Evolutionary conservation across 805 yeast species (phyloP), one percentile per base, ranked within the genome.

Genomic region (Suhomyces pyralidae): DNA sequence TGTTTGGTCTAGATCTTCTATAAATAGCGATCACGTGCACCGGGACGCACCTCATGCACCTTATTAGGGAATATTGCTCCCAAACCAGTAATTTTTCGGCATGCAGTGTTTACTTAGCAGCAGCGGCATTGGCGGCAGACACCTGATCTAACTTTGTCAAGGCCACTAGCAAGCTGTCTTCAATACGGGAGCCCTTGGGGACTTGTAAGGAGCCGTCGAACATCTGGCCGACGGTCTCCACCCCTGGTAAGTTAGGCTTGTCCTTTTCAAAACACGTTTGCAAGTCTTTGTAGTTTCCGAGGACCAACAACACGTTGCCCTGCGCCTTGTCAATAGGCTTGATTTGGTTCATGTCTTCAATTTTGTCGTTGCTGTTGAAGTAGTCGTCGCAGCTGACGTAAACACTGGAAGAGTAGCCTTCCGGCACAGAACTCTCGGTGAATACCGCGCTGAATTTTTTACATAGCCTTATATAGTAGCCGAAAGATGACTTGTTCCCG

Each of bases 391-490:
- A 77, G 53, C 84, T 81, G 24, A 84, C 80, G 68, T 80, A 87
- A 1, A 86, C 63, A 2, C 90, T 79, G 58, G 81, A 82, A 0
- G 86, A 76, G 65, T 91, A 91, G 0, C 96, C 96, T 2, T 70
- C 68, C 2, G 82, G 78, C 52, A 76, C 77, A 2, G 85, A 74
- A 46, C 88, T 78, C 61, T 88, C 88, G 14, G 94, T 85, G 68
- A 89, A 91, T 0, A 91, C 67, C 5, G 83, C 71, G 42, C 83
- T 79, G 61, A 90, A 83, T 5, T 73, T 63, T 50, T 76, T 74
- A 2, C 88, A 89, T 9, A 86, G 70, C 52, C 97, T 73, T 1
- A 91, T 92, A 52, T 79, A 81, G 65, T 86, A 91, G 0, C 96
- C 96, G 63, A 81, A 85, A 5, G 86, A 74, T 1, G 82, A 73